Percentiles rank a stretch among this genome's conserved stretches.
Evolutionary conservation across 2,329 filamentous ascomycete genomes (phyloP).

Genomic region (Trichophyton verrucosum): DNA sequence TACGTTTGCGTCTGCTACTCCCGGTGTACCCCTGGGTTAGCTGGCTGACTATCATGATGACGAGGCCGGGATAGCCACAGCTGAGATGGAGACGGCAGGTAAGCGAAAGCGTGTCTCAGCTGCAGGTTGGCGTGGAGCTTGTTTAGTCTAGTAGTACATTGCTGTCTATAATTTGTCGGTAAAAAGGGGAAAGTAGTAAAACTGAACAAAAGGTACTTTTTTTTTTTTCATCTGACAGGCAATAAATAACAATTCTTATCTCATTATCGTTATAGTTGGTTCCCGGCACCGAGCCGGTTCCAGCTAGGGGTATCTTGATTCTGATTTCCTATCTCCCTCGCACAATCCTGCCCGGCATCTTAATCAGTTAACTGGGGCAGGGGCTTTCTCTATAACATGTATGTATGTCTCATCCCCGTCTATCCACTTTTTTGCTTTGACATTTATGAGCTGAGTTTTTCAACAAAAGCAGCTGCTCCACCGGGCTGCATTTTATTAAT

Average conservation of each 20-base stretch:
- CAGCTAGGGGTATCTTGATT: not conserved
- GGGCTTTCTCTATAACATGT: not conserved
- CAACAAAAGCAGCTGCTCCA: constrained; percentile 25
- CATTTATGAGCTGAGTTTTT: constrained; percentile 15
- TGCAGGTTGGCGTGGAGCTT: not conserved
- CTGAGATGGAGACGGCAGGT: not conserved
- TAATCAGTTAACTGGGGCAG: not conserved
- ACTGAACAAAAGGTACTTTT: not conserved
- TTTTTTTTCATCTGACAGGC: not conserved
- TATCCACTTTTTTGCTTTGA: not conserved
- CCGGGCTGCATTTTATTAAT: constrained; percentile 35
- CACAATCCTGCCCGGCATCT: not conserved
- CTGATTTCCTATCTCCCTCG: not conserved
- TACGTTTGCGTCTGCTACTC: not conserved
- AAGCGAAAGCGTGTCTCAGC: not conserved
- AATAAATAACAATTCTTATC: constrained; percentile 1
- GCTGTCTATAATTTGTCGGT: too few species aligned
- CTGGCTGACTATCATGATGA: not conserved
- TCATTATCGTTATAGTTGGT: constrained; percentile 1
- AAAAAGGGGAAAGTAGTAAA: not conserved
- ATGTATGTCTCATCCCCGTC: not conserved
- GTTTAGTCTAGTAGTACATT: too few species aligned
- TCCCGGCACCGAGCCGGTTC: not conserved
- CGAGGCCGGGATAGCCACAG: not conserved
- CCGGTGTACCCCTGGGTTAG: not conserved